Evolutionary conservation across 768 basidiomycete species (phyloP), one percentile per base, ranked within the genome.

Genomic region (Suillus subaureus): DNA sequence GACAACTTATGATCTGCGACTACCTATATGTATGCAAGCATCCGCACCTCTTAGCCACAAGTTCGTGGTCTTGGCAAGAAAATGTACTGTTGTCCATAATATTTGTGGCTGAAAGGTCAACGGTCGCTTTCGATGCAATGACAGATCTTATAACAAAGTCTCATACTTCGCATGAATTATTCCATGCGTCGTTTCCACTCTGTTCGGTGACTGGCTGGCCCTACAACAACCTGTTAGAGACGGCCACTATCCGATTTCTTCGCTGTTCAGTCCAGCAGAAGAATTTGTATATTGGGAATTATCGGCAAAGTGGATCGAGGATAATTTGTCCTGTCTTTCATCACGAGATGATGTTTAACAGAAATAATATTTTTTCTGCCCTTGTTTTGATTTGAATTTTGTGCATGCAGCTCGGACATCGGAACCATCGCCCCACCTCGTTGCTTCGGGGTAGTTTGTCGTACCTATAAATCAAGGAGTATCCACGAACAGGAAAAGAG

Each of bases 401-500:
- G 58, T 60, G 58, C 58, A 42, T 62, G 49, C 8, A 35, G 26
- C 66, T 62, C 72, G 64, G 70, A 69, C 54, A 31, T 43, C 67
- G 62, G 62, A 61, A 37, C 33, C 54, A 43, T 64, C 23, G 37
- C 12, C 55, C 42, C 31, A 58, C 67, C 52, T 63, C 65, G 66
- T 63, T 61, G 62, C 62, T 58, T 54, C 61, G 60, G 26, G 16
- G 57, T 39, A 67, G 62, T 60, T 42, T 42, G 40, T 42, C 57
- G 54, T 42, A 56, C 37, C 56, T 67, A 68, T 73, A 68, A 67
- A 67, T 57, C 43, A 60, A 58, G 61, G 55, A 37, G 58, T 63
- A 61, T 55, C 62, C 63, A 61, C 16, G 40, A 49, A 51, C 43
- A 62, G 26, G 63, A 69, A 66, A 61, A 64, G 65, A 56, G 15